These are phyloP conservation scores for Chaetomium olivaceum DNA, from an alignment of 2,329 filamentous ascomycete species.

Conservation along the genomic window DNA sequence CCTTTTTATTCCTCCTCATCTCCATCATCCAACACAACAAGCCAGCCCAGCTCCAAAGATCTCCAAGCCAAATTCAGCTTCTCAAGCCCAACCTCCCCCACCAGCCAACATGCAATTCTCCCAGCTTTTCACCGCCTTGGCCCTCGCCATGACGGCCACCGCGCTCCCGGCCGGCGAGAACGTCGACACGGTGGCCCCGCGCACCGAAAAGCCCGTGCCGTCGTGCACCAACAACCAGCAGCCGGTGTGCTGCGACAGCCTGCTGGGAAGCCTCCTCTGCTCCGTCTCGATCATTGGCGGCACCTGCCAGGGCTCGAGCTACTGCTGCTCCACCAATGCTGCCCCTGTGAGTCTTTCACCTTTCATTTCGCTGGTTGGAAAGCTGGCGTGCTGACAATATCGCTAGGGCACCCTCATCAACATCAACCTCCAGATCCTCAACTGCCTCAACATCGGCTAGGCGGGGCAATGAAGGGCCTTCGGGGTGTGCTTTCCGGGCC, in stretches of 20 bases:
- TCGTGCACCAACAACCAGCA: constrained; percentile 8
- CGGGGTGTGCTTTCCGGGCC: too few relatives aligned
- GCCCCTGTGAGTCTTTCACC: background rate
- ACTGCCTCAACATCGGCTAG: constrained; percentile 17
- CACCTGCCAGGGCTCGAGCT: constrained; percentile 1
- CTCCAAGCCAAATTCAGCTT: background rate
- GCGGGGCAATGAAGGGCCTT: too few relatives aligned
- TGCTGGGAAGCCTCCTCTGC: constrained; percentile 1
- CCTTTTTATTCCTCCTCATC: background rate
- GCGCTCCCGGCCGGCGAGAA: constrained; percentile 11
- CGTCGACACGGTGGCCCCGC: background rate
- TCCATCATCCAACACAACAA: background rate
- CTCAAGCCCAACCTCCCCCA: background rate
- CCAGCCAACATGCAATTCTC: constrained; percentile 17
- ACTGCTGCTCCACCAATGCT: constrained; percentile 17
- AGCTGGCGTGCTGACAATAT: background rate
- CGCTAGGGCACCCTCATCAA: constrained; percentile 6
- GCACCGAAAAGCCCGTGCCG: constrained; percentile 1
- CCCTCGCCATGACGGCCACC: constrained; percentile 20
- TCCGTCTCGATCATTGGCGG: background rate
- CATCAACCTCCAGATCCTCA: constrained; percentile 14
- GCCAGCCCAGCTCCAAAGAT: background rate
- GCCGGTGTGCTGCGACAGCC: constrained; percentile 8
- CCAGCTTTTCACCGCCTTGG: constrained; percentile 16
- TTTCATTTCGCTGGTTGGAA: too few relatives aligned